Conservation (phyloP, 345 rosid species). For the Theobroma cacao region DNA sequence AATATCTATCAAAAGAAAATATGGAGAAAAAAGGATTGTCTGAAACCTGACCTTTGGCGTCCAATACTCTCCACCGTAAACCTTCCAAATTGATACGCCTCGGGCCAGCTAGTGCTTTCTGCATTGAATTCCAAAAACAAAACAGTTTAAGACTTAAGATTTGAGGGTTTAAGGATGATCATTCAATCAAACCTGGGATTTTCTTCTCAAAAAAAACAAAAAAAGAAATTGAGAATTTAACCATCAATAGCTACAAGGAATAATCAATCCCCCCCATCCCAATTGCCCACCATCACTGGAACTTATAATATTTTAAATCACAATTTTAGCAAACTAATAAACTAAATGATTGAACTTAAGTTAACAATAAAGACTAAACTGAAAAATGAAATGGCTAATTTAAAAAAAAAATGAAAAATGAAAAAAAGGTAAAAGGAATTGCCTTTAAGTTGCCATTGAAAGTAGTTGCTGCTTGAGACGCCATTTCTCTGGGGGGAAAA, state of each 20-base stretch:
- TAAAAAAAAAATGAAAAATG: not conserved
- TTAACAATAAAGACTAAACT: not conserved
- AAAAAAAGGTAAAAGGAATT: not conserved
- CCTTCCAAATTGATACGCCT: constrained; percentile 87
- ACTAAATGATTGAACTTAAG: not conserved
- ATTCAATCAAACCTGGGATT: not conserved
- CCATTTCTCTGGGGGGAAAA: constrained; percentile 30
- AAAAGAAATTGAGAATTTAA: no score
- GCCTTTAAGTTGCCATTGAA: constrained; percentile 61
- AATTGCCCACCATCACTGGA: not conserved
- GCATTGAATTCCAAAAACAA: constrained; percentile 18
- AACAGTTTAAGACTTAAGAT: not conserved
- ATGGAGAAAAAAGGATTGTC: not conserved
- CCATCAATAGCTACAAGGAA: not conserved
- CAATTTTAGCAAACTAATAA: not conserved
- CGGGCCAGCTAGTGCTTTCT: constrained; percentile 92
- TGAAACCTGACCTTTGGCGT: constrained; percentile 91
- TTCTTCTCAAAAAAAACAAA: no score
- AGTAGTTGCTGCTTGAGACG: constrained; percentile 46
- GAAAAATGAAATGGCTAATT: not conserved
- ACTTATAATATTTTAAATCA: not conserved
- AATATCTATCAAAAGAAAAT: not conserved
- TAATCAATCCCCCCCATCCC: no score
- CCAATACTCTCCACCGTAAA: constrained; percentile 88
- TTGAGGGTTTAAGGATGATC: not conserved